Base-by-base conservation (phyloP, 495 filamentous ascomycete species). In the Mytilinidion resinicola region DNA sequence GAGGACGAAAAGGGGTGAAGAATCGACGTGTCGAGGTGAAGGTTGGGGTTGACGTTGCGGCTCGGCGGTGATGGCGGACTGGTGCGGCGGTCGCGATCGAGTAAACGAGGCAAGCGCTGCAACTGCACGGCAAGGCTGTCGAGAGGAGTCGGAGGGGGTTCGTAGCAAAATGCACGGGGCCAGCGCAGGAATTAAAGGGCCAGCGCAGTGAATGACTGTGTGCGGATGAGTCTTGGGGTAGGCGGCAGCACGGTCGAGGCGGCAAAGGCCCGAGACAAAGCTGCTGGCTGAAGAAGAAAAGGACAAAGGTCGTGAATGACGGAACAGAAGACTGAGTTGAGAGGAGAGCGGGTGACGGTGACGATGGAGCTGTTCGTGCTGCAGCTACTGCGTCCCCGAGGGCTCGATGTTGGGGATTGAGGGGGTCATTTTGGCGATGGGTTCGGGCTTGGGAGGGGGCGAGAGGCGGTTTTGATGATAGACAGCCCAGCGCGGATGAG, bases 71-170 rank as follows among this genome's bases (percentile, higher is more conserved):
- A 50, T 49, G 46, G 46, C 33, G 57, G 46, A 20, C 57, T 54
- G 61, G 52, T 64, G 57, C 51, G 57, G 61, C 39, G 17, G 61
- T 63, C 57, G 56, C 61, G 43, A 63, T 59, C 61, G 61, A 63
- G 61, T 53, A n/a, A 64, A 61, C 62, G 62, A 65, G 62, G 58
- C 58, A 57, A 57, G 41, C 43, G 41, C 33, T 30, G 6, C 63
- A 52, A 35, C 55, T 43, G 56, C 51, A 55, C 55, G 53, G 50
- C 37, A 55, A 55, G 41, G 62, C 57, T 56, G 56, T 52, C 51
- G 49, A 34, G 19, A 17, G 44, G 50, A 37, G 55, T 34, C 50
- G 14, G 15, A 19, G 17, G 33, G 52, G 21, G 56, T 30, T 50
- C 41, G 25, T 9, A 51, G 53, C 51, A 56, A 47, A 30, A 61